phyloP scores from a whole-genome alignment of 2,329 filamentous ascomycete species.

The Penicillium sp. region DNA sequence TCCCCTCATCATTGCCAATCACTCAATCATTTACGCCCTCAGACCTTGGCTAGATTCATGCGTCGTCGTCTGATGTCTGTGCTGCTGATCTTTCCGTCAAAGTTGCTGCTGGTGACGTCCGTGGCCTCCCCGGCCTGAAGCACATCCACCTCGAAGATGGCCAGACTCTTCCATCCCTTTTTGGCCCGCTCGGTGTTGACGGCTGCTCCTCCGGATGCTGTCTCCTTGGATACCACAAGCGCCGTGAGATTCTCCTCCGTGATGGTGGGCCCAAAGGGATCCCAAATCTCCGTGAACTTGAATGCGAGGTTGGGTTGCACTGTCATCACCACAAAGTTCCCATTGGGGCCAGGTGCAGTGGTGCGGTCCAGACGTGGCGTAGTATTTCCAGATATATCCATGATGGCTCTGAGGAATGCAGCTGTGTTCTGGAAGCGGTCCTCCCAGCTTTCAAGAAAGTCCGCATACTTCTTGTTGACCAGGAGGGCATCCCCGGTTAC shows the following conservation, averaged over 20 bases:
- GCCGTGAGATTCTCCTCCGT: slow-evolving; percentile 77
- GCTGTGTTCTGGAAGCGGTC: slow-evolving; percentile 70
- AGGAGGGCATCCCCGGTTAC: slow-evolving; percentile 88
- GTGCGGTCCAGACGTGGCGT: slow-evolving; percentile 36
- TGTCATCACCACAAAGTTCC: slow-evolving; percentile 41
- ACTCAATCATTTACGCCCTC: neutral
- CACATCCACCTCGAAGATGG: slow-evolving; percentile 88
- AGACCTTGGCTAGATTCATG: slow-evolving; percentile 43
- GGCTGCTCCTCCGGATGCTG: slow-evolving; percentile 76
- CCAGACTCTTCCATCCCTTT: slow-evolving; percentile 74
- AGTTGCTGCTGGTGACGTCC: slow-evolving; percentile 59
- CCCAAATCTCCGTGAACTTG: slow-evolving; percentile 82
- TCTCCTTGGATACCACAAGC: slow-evolving; percentile 87
- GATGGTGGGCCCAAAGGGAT: slow-evolving; percentile 89
- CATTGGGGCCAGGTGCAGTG: slow-evolving; percentile 43
- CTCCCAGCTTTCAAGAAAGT: slow-evolving; percentile 80
- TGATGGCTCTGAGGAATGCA: slow-evolving; percentile 68
- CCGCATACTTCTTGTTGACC: slow-evolving; percentile 84
- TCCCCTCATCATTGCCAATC: neutral
- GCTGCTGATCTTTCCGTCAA: slow-evolving; percentile 87
- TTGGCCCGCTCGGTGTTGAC: slow-evolving; percentile 82
- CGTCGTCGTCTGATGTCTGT: slow-evolving; percentile 72
- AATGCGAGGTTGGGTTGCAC: slow-evolving; percentile 69
- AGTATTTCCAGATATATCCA: slow-evolving; percentile 58
- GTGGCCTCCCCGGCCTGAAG: slow-evolving; percentile 69